Percentiles rank a stretch among this genome's conserved stretches.
Conservation (phyloP, 2,329 filamentous ascomycete species). For the Botrytis deweyae region DNA sequence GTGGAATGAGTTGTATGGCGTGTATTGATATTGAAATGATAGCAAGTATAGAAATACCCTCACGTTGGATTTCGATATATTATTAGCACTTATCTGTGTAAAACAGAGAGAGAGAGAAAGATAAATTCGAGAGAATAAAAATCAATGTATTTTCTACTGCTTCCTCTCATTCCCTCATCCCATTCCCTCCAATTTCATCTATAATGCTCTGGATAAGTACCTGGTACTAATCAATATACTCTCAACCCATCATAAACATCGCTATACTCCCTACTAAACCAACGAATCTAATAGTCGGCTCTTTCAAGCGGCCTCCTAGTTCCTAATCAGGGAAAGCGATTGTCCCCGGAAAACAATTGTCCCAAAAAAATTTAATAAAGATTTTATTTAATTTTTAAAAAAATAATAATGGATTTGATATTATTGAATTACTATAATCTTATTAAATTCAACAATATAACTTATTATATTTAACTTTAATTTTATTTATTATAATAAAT, state of each 20-base stretch:
- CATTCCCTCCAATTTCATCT: background rate
- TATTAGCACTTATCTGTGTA: background rate
- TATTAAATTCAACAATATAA: too few species aligned
- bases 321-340: too few species aligned
- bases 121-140: background rate
- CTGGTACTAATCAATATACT: background rate
- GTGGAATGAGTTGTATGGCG: background rate
- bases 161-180: too few species aligned
- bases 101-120: background rate
- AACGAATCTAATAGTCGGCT: too few species aligned
- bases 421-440: too few species aligned
- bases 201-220: background rate
- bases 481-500: too few species aligned
- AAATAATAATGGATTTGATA: too few species aligned
- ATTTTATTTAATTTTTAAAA: too few species aligned
- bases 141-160: background rate
- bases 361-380: too few species aligned
- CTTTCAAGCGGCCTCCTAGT: too few species aligned
- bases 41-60: background rate
- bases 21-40: background rate
- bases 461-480: too few species aligned
- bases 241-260: background rate
- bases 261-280: background rate
- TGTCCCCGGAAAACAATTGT: too few species aligned
- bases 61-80: background rate